Base-by-base conservation (phyloP, 139 green algal genomes). In the Picochlorum costavermella region DNA sequence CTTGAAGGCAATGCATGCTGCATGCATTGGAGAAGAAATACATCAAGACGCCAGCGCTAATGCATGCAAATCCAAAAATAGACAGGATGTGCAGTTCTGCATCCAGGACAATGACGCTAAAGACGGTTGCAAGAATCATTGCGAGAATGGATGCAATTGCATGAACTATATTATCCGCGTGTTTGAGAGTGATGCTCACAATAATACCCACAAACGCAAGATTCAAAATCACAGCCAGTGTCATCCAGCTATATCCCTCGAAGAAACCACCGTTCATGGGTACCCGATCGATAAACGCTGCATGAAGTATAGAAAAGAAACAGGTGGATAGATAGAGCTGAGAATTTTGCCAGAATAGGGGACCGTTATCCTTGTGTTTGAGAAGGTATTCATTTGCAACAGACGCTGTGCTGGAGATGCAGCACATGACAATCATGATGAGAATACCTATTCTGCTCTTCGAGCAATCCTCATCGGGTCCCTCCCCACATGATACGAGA, bases 91-190 rank as follows among this genome's bases (percentile, higher is more conserved):
- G 16, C 16, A 53, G n/a, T 53, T 53, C 46, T 53, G 16, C 46
- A 53, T 53, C 17, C 46, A 53, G 17, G 17, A 14, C 50, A 33
- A 31, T 30, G 20, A 59, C 50, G 9, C 50, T 59, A 30, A 59
- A 30, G 3, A 33, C 50, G 12, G 50, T 59, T 30, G 50, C 25
- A 4, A 59, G 20, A 30, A 59, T 37, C 50, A 59, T 59, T 12
- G 50, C 50, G 9, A 59, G 25, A 33, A 25, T n/a, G 14, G 50
- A 37, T n/a, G 50, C 50, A 36, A 37, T 37, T 33, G 25, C n/a
- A 37, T 59, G 20, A 9, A 59, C 50, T 33, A 59, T 59, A 37
- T 30, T 37, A 59, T 59, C 50, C 4, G 50, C 50, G 25, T 59
- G 14, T 33, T 59, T 59, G n/a, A 59, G 14, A 6, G 25, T 33